Evolutionary conservation across 140 eudicot species (phyloP).

Genomic region (Ambrosia hybrid): DNA sequence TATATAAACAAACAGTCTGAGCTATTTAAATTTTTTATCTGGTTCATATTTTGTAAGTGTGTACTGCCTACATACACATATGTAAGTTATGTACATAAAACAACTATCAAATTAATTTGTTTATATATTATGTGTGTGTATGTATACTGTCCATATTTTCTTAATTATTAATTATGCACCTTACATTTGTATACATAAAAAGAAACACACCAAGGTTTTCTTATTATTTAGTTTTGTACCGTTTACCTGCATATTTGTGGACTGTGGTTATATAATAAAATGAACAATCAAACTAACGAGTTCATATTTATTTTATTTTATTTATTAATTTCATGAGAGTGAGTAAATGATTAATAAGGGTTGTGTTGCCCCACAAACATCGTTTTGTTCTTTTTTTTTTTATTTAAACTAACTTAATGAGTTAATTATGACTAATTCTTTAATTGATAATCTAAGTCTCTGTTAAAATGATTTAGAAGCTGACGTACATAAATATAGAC

Average conservation of each 20-base stretch:
- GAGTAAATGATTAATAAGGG: neutral
- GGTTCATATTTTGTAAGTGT: neutral
- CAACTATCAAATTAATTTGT: neutral
- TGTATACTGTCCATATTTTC: no score
- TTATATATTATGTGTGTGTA: no score
- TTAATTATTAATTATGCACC: neutral
- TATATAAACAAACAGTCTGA: neutral
- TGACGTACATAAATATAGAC: neutral
- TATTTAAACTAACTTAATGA: neutral
- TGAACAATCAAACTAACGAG: no score
- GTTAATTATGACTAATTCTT: neutral
- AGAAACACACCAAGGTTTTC: neutral
- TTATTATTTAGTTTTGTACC: neutral
- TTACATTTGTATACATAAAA: neutral
- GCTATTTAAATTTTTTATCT: neutral
- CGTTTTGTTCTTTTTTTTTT: neutral
- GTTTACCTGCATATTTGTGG: neutral
- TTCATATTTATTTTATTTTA: no score
- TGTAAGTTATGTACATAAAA: neutral
- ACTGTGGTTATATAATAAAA: neutral
- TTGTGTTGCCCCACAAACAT: slow-evolving; percentile 3
- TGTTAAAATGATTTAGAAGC: neutral
- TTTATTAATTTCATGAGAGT: neutral
- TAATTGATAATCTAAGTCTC: neutral
- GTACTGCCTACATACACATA: neutral